Evolutionary conservation across 2,329 filamentous ascomycete species (phyloP), one percentile per base, ranked within the genome.

Genomic region (Talaromyces sp.): DNA sequence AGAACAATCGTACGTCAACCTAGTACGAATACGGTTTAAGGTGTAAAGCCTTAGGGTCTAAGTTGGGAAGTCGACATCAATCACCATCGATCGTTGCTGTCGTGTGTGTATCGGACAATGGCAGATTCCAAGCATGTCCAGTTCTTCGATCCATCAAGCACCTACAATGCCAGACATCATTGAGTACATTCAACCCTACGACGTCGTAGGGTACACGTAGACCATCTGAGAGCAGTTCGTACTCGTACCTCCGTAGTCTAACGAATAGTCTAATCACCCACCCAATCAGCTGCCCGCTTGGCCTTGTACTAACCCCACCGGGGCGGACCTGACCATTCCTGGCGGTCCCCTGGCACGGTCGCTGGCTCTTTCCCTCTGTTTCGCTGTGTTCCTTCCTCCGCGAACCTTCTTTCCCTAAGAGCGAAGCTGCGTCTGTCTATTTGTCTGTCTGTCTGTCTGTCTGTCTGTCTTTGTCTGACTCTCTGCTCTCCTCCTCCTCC

Each of bases 301-400:
- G 21, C 18, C 39, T n/a, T 33, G 21, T 11, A n/a, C 28, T 28
- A 28, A 3, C 28, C 28, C 28, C 3, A 3, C 28, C 28, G 35
- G 21, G 28, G 31, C 58, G 58, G 60, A 21, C 42, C 48, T 62
- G 59, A 50, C 58, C 55, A 61, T 44, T 56, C 48, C 54, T 60
- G 58, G 67, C 68, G 64, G 67, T 68, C 70, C 66, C 67, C 72
- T 69, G 66, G 56, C 62, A 63, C 63, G 63, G 63, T 66, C 64
- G 63, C 67, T 67, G 59, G 66, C 70, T 70, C 67, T 70, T 72
- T 69, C 69, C 70, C 69, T 70, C 65, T 57, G 54, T 57, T 57
- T 57, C 54, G 35, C 54, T 57, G 21, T 40, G 18, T 40, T 56
- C 54, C 54, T 57, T 42, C 54, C 54, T 57, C 37, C 54, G 14